A percentile compares a stretch with the other conserved stretches of the same genome.
Evolutionary conservation across 345 rosid genomes (phyloP).

Genomic region (Brassica carinata): DNA sequence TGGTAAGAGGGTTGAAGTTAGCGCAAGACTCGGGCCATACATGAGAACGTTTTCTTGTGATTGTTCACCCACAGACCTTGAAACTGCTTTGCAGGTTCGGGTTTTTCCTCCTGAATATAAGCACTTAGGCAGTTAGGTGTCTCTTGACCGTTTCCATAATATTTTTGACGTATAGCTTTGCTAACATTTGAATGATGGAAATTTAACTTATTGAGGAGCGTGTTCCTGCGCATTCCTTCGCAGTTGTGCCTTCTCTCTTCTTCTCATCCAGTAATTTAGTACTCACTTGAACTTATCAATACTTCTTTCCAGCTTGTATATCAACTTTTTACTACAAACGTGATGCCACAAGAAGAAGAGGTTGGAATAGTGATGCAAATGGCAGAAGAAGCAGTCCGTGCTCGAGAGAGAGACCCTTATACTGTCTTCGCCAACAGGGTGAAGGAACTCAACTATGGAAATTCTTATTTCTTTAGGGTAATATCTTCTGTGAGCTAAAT

Average conservation of each 20-base stretch:
- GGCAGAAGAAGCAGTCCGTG: constrained; percentile 86
- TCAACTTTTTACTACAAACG: constrained; percentile 74
- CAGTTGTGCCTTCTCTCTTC: not conserved
- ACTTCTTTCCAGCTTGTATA: constrained; percentile 65
- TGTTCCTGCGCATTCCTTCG: not conserved
- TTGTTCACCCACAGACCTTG: constrained; percentile 89
- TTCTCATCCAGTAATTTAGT: not conserved
- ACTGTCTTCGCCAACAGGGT: constrained; percentile 80
- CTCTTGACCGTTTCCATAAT: not conserved
- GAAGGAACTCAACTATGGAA: constrained; percentile 86
- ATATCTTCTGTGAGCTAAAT: constrained; percentile 16
- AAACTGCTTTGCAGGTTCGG: constrained; percentile 92
- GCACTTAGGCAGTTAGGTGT: not conserved
- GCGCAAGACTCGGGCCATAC: constrained; percentile 75
- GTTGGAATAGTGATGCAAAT: constrained; percentile 89
- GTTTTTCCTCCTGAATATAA: constrained; percentile 20
- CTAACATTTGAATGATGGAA: constrained; percentile 9
- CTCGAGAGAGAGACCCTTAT: constrained; percentile 91
- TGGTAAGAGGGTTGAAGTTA: constrained; percentile 93
- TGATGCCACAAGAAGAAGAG: constrained; percentile 38
- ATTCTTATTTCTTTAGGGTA: constrained; percentile 92
- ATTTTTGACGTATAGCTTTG: constrained; percentile 6
- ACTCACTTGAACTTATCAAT: not conserved
- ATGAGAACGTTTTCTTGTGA: constrained; percentile 83
- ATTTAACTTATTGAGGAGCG: not conserved